These are phyloP conservation scores for Carex pumila DNA, from an alignment of 176 grass and related monocot genomes.

Conservation along the genomic window DNA sequence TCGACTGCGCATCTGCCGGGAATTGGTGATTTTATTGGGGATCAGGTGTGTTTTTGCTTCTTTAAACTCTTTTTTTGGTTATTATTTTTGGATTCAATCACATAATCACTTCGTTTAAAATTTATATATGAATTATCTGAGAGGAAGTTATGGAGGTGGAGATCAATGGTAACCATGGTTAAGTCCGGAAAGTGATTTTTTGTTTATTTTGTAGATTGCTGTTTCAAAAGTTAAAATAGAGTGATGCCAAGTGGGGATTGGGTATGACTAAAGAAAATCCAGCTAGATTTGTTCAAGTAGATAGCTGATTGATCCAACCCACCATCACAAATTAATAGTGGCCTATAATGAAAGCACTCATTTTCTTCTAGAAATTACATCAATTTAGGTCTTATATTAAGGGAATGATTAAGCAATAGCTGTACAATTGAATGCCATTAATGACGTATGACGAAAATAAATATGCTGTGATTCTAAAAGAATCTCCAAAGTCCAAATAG, in stretches of 20 bases:
- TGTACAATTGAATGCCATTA: neutral
- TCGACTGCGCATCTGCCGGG: conserved; percentile 1
- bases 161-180: too few species aligned
- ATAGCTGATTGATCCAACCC: neutral
- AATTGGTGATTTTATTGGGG: conserved; percentile 56
- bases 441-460: neutral
- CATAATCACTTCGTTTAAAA: neutral
- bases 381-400: neutral
- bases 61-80: neutral
- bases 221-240: conserved; percentile 11
- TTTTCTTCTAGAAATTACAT: neutral
- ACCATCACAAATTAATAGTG: neutral
- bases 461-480: too few species aligned
- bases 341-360: neutral
- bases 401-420: neutral
- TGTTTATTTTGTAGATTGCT: too few species aligned
- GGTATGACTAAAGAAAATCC: neutral
- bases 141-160: too few species aligned
- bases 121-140: neutral
- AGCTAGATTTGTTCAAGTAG: neutral
- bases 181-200: too few species aligned
- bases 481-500: too few species aligned
- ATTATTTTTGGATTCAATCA: neutral
- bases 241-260: neutral
- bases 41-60: conserved; percentile 54